Evolutionary conservation across 352 stramenopile species (phyloP), one percentile per base, ranked within the genome.

Genomic region (Globisporangium abappressorium): DNA sequence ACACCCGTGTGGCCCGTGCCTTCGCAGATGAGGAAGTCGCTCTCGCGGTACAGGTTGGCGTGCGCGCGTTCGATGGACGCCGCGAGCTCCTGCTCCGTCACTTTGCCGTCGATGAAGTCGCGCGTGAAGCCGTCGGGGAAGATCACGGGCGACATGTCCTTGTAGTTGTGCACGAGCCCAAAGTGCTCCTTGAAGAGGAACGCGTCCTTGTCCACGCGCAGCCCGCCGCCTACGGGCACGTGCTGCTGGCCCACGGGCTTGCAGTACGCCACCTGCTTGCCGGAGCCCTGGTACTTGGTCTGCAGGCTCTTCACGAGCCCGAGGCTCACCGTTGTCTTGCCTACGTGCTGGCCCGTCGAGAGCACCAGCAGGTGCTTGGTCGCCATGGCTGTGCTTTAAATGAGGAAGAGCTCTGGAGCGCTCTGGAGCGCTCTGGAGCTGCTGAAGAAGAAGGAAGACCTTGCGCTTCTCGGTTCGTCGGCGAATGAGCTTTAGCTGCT

Each of bases 151-250:
- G 90, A 98, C 97, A 99, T 99, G 74, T 99, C 80, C 72, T 90
- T 80, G 85, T 99, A 99, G 69, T 98, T 80, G 70, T 98, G 95
- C 73, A 98, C 84, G 38, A 99, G 81, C 26, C 91, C 82, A 69
- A 99, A 99, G 76, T 98, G 92, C 70, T 99, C 95, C 65, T 97
- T 97, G 66, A 99, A 96, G 9, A 99, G 73, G 66, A 89, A 96
- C 28, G 97, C 94, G 72, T 99, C 92, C 86, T 95, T 95, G 70
- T 95, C 87, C 36, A 98, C 94, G 55, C 90, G 81, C 63, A 98
- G 74, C 0, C 85, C 83, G 57, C 79, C 81, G 41, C 82, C 81
- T 58, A 97, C 89, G 12, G 85, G 76, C 41, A 97, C 87, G 65
- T 97, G 91, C 69, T 98, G 90, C 79, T 99, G 96, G 2, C 97